These are phyloP conservation scores for Diaporthe amygdali DNA, from an alignment of 2,329 filamentous ascomycete species.

Conservation along the genomic window DNA sequence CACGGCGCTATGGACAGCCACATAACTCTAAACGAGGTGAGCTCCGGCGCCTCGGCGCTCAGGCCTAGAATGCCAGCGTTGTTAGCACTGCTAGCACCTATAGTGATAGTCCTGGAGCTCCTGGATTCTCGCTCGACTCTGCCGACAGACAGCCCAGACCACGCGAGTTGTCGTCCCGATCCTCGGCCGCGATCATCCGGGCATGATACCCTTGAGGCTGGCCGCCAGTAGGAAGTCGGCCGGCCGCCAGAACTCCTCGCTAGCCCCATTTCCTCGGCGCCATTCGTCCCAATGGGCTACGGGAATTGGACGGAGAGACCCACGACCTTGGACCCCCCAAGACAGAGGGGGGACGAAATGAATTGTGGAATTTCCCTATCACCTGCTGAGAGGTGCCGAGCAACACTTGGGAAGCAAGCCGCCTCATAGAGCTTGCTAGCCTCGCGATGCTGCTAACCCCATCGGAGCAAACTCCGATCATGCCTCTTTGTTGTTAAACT, in stretches of 20 bases:
- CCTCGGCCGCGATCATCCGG: background rate
- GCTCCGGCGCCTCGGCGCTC: background rate
- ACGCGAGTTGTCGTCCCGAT: background rate
- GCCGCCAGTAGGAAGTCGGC: conserved; percentile 3
- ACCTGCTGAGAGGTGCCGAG: background rate
- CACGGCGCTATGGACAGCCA: background rate
- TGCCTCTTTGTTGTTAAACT: background rate
- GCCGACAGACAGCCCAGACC: background rate
- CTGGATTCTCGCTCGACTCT: background rate
- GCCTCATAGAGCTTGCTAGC: conserved; percentile 8
- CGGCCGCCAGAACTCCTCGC: background rate
- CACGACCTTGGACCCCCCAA: conserved; percentile 5
- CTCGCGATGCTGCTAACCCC: conserved; percentile 14
- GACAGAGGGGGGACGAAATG: background rate
- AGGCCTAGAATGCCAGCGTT: background rate
- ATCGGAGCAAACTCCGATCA: conserved; percentile 2
- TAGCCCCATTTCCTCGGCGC: conserved; percentile 5
- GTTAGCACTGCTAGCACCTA: background rate
- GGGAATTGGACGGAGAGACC: background rate
- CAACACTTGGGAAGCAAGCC: background rate
- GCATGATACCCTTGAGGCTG: background rate
- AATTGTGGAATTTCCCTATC: background rate
- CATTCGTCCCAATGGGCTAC: conserved; percentile 3
- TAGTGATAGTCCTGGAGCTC: background rate
- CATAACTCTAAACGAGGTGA: background rate